phyloP scores from a whole-genome alignment of 2,329 filamentous ascomycete species.

The Cryphonectria parasitica region DNA sequence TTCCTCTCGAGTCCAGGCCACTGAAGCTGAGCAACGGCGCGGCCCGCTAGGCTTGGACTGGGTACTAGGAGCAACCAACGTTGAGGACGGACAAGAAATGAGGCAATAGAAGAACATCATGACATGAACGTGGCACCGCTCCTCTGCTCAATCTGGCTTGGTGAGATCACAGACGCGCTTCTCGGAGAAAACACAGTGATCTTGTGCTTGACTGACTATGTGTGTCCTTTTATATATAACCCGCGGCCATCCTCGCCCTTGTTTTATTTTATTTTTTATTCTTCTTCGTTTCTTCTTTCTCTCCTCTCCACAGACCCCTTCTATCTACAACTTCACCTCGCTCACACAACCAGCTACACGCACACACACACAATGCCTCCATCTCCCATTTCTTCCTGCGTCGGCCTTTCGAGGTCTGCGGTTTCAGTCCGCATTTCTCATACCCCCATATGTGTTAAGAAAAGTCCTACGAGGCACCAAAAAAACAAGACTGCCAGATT shows the following conservation, averaged over 20 bases:
- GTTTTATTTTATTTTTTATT: too few species aligned
- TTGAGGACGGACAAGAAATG: not conserved
- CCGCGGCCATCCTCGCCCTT: not conserved
- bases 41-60: not conserved
- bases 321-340: not conserved
- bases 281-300: not conserved
- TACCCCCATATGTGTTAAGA: not conserved
- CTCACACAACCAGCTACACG: not conserved
- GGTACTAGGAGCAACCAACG: not conserved
- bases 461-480: slow-evolving; percentile 13
- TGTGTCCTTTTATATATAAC: not conserved
- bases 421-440: slow-evolving; percentile 7
- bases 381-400: not conserved
- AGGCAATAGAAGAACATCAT: not conserved
- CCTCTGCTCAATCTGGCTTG: not conserved
- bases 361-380: slow-evolving; percentile 7
- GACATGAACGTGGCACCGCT: not conserved
- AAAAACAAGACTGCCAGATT: slow-evolving; percentile 11
- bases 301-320: not conserved
- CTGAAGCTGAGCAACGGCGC: not conserved
- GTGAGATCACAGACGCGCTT: not conserved
- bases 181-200: not conserved
- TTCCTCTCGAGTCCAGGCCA: not conserved
- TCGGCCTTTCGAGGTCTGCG: slow-evolving; percentile 15
- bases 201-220: not conserved